phyloP scores from a whole-genome alignment of 1,284 basidiomycete species.

The Ceratobasidium sp. region DNA sequence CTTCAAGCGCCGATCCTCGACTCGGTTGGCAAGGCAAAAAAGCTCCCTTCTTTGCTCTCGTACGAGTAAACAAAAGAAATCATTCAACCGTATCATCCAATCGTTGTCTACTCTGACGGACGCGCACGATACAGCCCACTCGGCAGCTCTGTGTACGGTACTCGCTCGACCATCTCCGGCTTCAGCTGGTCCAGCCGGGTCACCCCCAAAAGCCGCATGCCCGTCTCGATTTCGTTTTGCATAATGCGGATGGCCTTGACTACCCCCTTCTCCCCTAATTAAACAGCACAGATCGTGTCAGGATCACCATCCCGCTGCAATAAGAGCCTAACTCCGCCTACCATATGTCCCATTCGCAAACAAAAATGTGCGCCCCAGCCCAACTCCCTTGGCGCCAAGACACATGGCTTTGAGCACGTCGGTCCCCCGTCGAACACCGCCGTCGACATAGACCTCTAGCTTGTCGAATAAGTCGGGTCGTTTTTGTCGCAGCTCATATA shows the following conservation, averaged over 20 bases:
- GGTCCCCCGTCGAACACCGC: slow-evolving; percentile 62
- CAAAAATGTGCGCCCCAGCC: slow-evolving; percentile 63
- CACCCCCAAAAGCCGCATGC: slow-evolving; percentile 62
- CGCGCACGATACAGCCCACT: slow-evolving; percentile 34
- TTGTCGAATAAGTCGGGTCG: slow-evolving; percentile 59
- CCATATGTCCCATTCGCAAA: slow-evolving; percentile 62
- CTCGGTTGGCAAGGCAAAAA: slow-evolving; percentile 12
- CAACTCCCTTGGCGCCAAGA: slow-evolving; percentile 65
- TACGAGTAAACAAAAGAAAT: slow-evolving; percentile 28
- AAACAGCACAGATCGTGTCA: slow-evolving; percentile 12
- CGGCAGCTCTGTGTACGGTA: slow-evolving; percentile 30
- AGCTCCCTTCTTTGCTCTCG: neutral
- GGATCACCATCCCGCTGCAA: neutral
- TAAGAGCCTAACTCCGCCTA: neutral
- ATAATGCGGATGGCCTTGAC: slow-evolving; percentile 57
- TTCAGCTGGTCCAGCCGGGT: slow-evolving; percentile 57
- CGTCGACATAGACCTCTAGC: slow-evolving; percentile 64
- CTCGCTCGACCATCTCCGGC: slow-evolving; percentile 59
- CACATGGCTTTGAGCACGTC: slow-evolving; percentile 66
- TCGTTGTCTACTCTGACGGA: slow-evolving; percentile 23
- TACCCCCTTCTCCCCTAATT: slow-evolving; percentile 58
- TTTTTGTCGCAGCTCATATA: slow-evolving; percentile 58
- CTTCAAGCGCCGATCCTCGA: neutral
- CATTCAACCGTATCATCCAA: too few species aligned
- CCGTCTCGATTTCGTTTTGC: slow-evolving; percentile 60